Evolutionary conservation across 768 basidiomycete species (phyloP).

Genomic region (Boletus sp.): DNA sequence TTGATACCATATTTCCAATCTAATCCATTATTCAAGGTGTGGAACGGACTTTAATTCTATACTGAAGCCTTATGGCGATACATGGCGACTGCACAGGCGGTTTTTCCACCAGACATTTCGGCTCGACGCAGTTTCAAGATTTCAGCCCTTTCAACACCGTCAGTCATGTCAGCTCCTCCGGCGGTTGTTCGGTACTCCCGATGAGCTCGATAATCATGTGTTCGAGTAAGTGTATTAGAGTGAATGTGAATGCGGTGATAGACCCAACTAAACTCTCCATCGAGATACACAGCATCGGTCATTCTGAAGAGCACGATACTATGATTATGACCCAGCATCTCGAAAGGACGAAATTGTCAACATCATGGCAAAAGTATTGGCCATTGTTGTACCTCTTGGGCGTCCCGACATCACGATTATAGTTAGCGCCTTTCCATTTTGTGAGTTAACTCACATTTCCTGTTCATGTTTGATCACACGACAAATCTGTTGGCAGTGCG

Average conservation of each 20-base stretch:
- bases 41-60: not conserved
- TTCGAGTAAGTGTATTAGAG: not conserved
- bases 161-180: not conserved
- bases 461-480: no score
- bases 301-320: conserved; percentile 1
- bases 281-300: not conserved
- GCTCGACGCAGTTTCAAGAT: not conserved
- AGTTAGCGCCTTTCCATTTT: no score
- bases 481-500: no score
- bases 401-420: not conserved
- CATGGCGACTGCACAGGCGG: not conserved
- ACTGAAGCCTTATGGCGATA: not conserved
- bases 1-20: not conserved
- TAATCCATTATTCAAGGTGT: not conserved
- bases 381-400: not conserved
- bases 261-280: not conserved
- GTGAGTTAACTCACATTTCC: no score
- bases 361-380: not conserved
- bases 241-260: not conserved
- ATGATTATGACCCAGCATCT: conserved; percentile 7
- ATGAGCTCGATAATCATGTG: not conserved
- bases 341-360: not conserved
- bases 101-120: not conserved
- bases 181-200: not conserved
- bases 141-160: not conserved